These are phyloP conservation scores for Tuber umbilicatum DNA, from an alignment of 495 filamentous ascomycete genomes.

Conservation along the genomic window DNA sequence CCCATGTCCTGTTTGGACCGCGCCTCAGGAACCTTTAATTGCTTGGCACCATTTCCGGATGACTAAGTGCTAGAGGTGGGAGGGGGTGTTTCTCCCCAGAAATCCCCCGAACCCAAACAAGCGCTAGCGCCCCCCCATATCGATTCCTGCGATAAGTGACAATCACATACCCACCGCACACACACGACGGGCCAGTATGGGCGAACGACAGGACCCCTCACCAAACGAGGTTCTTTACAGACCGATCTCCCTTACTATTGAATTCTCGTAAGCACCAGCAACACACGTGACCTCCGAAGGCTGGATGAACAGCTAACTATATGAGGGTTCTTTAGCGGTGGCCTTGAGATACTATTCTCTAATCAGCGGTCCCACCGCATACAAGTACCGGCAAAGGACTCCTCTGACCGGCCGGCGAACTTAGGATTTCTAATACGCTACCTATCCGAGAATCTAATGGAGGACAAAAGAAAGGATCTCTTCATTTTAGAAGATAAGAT, in stretches of 20 bases:
- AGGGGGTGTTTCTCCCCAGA: neutral
- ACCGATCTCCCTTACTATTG: conserved; percentile 54
- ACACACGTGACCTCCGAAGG: conserved; percentile 6
- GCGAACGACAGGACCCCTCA: neutral
- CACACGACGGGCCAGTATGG: conserved; percentile 20
- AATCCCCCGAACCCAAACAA: neutral
- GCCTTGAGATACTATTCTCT: conserved; percentile 89
- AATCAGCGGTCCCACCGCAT: conserved; percentile 68
- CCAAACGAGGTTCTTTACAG: neutral
- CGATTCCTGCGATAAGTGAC: neutral
- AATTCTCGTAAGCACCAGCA: conserved; percentile 60
- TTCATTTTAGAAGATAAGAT: conserved; percentile 83
- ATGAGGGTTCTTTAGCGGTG: conserved; percentile 55
- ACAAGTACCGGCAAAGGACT: conserved; percentile 57
- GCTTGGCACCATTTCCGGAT: conserved; percentile 17
- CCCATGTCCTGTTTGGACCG: conserved; percentile 14
- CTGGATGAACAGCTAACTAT: conserved; percentile 1
- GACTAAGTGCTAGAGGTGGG: neutral
- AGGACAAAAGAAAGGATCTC: conserved; percentile 74
- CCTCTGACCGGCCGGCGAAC: conserved; percentile 49
- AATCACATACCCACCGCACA: conserved; percentile 27
- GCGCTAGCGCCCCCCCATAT: neutral
- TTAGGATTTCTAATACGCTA: conserved; percentile 71
- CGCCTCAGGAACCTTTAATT: conserved; percentile 18
- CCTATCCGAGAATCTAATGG: conserved; percentile 79